Evolutionary conservation across 2,329 filamentous ascomycete species (phyloP).

Genomic region (Tolypocladium paradoxum): DNA sequence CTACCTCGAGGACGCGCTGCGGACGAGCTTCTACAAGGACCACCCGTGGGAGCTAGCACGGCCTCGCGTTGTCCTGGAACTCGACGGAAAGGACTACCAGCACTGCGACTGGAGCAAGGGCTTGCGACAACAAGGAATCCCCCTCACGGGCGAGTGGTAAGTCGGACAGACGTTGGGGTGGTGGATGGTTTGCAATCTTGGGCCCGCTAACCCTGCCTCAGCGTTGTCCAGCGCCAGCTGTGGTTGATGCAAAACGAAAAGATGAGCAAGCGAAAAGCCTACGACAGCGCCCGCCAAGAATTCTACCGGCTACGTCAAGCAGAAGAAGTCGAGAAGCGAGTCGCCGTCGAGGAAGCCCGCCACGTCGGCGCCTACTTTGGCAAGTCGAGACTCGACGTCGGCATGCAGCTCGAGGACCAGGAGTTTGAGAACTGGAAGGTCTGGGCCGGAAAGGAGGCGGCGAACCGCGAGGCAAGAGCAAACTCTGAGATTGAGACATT

Average conservation of each 20-base stretch:
- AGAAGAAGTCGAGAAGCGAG: constrained; percentile 70
- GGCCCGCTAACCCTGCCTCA: constrained; percentile 26
- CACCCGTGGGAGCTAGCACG: constrained; percentile 96
- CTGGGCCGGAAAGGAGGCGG: constrained; percentile 53
- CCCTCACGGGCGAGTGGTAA: constrained; percentile 76
- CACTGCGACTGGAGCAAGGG: constrained; percentile 68
- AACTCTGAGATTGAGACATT: constrained; percentile 33
- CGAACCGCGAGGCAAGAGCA: constrained; percentile 26
- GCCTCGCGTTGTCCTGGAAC: constrained; percentile 74
- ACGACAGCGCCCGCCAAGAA: constrained; percentile 78
- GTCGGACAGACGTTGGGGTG: constrained; percentile 8
- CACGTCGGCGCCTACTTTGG: constrained; percentile 85
- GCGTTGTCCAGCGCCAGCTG: constrained; percentile 84
- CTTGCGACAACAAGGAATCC: constrained; percentile 62
- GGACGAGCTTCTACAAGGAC: constrained; percentile 76
- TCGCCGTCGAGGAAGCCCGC: constrained; percentile 80
- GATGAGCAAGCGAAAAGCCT: constrained; percentile 57
- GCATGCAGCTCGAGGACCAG: constrained; percentile 72
- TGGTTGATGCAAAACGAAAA: constrained; percentile 64
- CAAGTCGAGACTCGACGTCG: constrained; percentile 60
- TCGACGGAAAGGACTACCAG: constrained; percentile 71
- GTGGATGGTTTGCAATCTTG: background rate
- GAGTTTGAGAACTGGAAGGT: constrained; percentile 75
- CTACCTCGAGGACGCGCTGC: constrained; percentile 76
- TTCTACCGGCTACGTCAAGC: constrained; percentile 79